Conservation (phyloP, 2,329 filamentous ascomycete species). For the Fusarium annulatum region DNA sequence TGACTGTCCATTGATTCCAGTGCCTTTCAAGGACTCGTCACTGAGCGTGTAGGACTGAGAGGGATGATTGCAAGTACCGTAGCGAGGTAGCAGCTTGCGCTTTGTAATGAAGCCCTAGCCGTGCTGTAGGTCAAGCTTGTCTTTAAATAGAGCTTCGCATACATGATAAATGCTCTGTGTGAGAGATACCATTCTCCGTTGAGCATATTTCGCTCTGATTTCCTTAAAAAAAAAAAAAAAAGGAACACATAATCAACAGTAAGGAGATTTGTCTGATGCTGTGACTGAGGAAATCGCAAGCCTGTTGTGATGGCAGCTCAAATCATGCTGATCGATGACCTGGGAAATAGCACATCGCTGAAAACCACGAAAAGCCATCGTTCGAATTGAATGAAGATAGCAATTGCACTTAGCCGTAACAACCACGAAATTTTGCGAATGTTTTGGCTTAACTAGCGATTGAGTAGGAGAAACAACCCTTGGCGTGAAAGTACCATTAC, state of each 20-base stretch:
- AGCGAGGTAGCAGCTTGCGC: accelerated
- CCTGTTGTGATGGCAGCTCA: background rate
- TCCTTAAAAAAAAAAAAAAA: background rate
- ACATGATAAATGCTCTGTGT: background rate
- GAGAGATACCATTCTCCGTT: accelerated
- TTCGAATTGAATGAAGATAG: background rate
- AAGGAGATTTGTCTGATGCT: accelerated
- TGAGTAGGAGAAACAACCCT: no score
- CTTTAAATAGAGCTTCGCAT: background rate
- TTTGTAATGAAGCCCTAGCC: background rate
- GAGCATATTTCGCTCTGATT: background rate
- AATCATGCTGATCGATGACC: background rate
- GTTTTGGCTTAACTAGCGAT: background rate
- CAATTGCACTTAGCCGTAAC: background rate
- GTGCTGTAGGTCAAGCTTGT: no score
- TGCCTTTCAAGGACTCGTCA: background rate
- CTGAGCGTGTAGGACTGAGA: background rate
- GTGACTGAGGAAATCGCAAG: background rate
- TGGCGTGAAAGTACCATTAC: background rate
- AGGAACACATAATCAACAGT: accelerated
- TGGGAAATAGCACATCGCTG: background rate
- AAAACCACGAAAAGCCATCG: background rate
- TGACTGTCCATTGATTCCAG: accelerated
- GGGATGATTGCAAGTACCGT: background rate
- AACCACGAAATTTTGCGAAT: background rate